phyloP scores from a whole-genome alignment of 768 basidiomycete genomes.

The Boletellus ananas region DNA sequence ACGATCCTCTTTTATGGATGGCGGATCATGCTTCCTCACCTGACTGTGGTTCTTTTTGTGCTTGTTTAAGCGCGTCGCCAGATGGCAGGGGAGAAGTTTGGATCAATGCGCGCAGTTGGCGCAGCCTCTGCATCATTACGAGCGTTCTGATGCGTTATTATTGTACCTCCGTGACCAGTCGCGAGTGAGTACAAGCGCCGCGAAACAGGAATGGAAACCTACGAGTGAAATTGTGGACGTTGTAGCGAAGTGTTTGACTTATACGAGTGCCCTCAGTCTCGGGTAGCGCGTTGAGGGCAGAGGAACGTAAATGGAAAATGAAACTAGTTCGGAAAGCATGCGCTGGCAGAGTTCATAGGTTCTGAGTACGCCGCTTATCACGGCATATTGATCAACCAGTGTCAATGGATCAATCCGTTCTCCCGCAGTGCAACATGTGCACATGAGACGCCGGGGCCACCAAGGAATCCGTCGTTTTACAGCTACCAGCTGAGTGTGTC shows the following conservation, averaged over 20 bases:
- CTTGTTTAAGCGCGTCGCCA: background rate
- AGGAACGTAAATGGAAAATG: background rate
- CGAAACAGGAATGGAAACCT: background rate
- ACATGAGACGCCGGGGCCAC: no score
- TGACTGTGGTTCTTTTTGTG: background rate
- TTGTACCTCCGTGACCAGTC: background rate
- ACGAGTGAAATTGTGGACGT: background rate
- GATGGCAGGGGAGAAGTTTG: background rate
- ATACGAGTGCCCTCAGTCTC: no score
- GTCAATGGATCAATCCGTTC: background rate
- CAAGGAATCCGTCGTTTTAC: no score
- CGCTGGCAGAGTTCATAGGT: background rate
- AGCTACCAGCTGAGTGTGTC: no score
- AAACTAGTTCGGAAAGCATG: background rate
- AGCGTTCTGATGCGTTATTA: background rate
- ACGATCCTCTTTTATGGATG: background rate
- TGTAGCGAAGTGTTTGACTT: no score
- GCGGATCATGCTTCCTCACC: constrained; percentile 2
- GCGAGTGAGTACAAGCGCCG: background rate
- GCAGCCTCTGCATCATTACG: background rate
- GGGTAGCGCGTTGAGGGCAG: background rate
- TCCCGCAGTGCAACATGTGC: no score
- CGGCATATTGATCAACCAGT: background rate
- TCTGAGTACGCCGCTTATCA: background rate
- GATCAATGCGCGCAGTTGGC: background rate